Conservation (phyloP, 306 rosid species). For the Glycine tomentella region DNA sequence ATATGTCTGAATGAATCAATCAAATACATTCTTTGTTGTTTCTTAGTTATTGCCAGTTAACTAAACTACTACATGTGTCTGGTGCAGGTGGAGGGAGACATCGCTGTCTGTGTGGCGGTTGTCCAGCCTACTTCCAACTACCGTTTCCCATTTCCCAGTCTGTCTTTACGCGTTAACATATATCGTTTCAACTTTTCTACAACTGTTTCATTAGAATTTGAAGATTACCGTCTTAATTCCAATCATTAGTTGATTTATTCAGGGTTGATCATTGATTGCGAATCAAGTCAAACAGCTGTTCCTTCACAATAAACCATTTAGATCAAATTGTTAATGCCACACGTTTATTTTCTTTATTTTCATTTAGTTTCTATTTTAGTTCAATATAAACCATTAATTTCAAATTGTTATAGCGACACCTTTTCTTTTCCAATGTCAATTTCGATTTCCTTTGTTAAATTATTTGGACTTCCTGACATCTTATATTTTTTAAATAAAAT, state of each 20-base stretch:
- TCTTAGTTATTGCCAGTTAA: not conserved
- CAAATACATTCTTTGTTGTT: not conserved
- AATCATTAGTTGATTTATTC: not conserved
- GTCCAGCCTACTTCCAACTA: constrained; percentile 18
- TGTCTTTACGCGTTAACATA: constrained; percentile 25
- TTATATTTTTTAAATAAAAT: too few species aligned
- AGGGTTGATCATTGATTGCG: not conserved
- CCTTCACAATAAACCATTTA: too few species aligned
- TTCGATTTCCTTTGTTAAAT: too few species aligned
- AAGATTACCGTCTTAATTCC: not conserved
- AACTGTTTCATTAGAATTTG: not conserved
- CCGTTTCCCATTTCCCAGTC: not conserved
- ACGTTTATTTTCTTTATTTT: too few species aligned
- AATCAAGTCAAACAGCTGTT: not conserved
- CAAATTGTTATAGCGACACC: too few species aligned
- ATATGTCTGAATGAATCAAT: too few species aligned
- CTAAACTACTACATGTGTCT: not conserved
- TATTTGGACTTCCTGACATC: too few species aligned
- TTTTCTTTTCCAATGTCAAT: too few species aligned
- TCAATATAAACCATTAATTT: too few species aligned
- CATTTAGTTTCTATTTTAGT: too few species aligned
- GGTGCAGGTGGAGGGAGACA: too few species aligned
- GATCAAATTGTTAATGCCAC: too few species aligned
- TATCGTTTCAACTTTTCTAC: not conserved
- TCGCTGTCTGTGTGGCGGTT: constrained; percentile 4